A percentile compares a stretch with the other conserved stretches of the same genome.
phyloP scores from a whole-genome alignment of 2,329 filamentous ascomycete species.

The Chrysoporthe cubensis region DNA sequence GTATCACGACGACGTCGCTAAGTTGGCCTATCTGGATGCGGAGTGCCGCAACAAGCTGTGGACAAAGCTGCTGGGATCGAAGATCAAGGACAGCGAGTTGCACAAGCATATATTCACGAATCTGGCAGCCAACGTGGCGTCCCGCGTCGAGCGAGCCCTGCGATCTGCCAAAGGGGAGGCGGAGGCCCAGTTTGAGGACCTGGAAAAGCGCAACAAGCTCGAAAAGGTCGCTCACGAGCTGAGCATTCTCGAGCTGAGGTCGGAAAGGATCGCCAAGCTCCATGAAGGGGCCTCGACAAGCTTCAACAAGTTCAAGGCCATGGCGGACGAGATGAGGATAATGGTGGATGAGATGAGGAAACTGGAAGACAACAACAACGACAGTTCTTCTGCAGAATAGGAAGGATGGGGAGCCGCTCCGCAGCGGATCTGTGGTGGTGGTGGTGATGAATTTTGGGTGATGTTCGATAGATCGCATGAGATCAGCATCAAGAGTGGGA shows the following conservation, averaged over 20 bases:
- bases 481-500: background rate
- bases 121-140: background rate
- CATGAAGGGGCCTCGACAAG: constrained; percentile 1
- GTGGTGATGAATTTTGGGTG: background rate
- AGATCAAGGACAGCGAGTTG: constrained; percentile 13
- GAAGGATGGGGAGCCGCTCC: background rate
- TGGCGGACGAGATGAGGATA: constrained; percentile 19
- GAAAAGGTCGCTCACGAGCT: constrained; percentile 8
- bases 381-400: background rate
- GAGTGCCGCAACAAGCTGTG: constrained; percentile 24
- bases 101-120: constrained; percentile 19
- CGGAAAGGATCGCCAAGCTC: constrained; percentile 4
- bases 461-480: background rate
- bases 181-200: background rate
- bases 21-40: constrained; percentile 36
- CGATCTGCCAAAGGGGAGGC: background rate
- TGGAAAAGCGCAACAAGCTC: background rate
- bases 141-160: constrained; percentile 11
- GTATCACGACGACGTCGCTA: constrained; percentile 43
- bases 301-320: constrained; percentile 14
- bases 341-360: constrained; percentile 10
- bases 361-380: background rate
- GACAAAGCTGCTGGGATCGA: constrained; percentile 20
- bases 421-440: background rate
- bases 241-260: constrained; percentile 1